Conservation (phyloP, 2,329 filamentous ascomycete genomes). For the Alternaria novae-zelandiae region DNA sequence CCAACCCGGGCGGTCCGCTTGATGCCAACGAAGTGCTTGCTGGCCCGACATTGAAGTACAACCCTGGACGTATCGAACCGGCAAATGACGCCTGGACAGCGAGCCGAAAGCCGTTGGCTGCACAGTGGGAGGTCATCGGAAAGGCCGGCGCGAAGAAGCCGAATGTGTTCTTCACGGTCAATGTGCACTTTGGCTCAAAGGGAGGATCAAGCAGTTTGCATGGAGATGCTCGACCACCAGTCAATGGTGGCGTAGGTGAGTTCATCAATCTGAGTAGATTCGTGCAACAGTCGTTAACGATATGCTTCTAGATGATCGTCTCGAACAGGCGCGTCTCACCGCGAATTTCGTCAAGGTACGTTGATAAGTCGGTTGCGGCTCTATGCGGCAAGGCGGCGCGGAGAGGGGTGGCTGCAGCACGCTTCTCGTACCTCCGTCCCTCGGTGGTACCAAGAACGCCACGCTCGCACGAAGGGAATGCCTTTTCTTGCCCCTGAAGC, state of each 20-base stretch:
- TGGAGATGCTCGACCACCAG: constrained; percentile 69
- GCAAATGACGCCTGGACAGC: constrained; percentile 63
- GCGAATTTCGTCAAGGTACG: constrained; percentile 51
- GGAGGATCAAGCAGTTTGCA: constrained; percentile 69
- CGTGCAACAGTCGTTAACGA: constrained; percentile 6
- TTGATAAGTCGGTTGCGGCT: constrained; percentile 2
- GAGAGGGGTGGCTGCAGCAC: constrained; percentile 22
- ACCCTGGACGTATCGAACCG: constrained; percentile 73
- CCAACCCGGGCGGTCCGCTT: constrained; percentile 61
- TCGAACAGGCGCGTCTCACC: constrained; percentile 64
- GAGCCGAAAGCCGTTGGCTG: constrained; percentile 71
- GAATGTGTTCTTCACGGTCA: constrained; percentile 69
- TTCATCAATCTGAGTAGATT: background rate
- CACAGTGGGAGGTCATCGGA: constrained; percentile 67
- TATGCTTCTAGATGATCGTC: constrained; percentile 54
- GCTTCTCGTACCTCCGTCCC: constrained; percentile 7
- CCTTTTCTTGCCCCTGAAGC: background rate
- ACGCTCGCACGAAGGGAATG: constrained; percentile 22
- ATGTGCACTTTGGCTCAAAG: constrained; percentile 73
- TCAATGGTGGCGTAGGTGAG: constrained; percentile 65
- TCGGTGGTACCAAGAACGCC: constrained; percentile 20
- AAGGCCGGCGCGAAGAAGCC: constrained; percentile 52
- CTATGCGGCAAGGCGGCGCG: constrained; percentile 11
- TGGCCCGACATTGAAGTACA: constrained; percentile 67
- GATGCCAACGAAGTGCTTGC: constrained; percentile 65